Percentiles rank a stretch among this genome's conserved stretches.
Evolutionary conservation across 2,329 filamentous ascomycete genomes (phyloP).

Genomic region (Stachybotrys chartarum): DNA sequence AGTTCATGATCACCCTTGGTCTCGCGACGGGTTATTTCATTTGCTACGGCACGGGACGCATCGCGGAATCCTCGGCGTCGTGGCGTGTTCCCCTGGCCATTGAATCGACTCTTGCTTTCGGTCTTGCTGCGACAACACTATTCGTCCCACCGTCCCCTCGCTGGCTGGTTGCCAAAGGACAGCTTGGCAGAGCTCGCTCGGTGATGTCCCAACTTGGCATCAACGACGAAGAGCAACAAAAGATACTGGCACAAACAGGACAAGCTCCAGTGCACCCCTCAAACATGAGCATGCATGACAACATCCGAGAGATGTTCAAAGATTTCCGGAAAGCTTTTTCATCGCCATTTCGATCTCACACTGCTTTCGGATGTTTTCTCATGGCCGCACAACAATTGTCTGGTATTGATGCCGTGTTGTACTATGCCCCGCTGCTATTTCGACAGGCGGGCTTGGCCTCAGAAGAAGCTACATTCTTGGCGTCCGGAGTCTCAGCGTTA

Average conservation of each 20-base stretch:
- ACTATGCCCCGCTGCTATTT: conserved; percentile 55
- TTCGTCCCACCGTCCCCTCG: conserved; percentile 45
- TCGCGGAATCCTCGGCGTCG: conserved; percentile 36
- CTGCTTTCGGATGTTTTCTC: conserved; percentile 47
- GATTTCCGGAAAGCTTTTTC: conserved; percentile 27
- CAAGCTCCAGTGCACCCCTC: too few relatives aligned
- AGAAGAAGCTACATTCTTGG: conserved; percentile 45
- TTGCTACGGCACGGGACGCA: conserved; percentile 47
- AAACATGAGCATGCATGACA: too few relatives aligned
- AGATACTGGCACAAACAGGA: conserved; percentile 19
- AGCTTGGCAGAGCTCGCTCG: conserved; percentile 32
- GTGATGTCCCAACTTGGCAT: conserved; percentile 34
- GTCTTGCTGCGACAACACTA: conserved; percentile 21
- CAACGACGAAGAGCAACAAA: conserved; percentile 34
- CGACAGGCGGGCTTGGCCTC: conserved; percentile 49
- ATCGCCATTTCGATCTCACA: conserved; percentile 32
- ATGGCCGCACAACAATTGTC: conserved; percentile 53
- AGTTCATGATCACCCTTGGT: conserved; percentile 44
- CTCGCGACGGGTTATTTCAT: conserved; percentile 51
- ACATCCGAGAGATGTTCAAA: conserved; percentile 10
- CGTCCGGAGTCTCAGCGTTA: conserved; percentile 51
- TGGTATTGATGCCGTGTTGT: conserved; percentile 55
- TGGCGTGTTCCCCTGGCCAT: conserved; percentile 48
- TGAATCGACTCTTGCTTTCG: conserved; percentile 22
- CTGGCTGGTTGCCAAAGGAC: conserved; percentile 42